Conservation (phyloP, 192 early-diverging fungal genomes). For the Backusella luteola region DNA sequence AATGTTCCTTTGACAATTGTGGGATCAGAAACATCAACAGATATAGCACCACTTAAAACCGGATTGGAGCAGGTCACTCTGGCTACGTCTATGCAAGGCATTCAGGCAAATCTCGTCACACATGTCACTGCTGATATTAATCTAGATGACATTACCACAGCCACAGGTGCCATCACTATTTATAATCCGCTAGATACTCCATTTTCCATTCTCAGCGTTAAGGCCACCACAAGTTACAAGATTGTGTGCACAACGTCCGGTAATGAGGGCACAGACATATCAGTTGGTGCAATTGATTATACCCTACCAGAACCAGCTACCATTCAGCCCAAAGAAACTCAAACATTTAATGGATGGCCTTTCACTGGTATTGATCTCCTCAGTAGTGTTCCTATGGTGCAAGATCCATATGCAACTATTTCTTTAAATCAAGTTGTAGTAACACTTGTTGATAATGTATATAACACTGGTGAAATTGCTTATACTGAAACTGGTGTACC, state of each 20-base stretch:
- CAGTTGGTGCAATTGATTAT: not conserved
- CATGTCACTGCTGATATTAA: not conserved
- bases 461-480: not conserved
- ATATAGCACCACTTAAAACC: slow-evolving; percentile 41
- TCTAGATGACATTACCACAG: not conserved
- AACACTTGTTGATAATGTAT: not conserved
- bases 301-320: not conserved
- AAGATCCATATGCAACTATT: not conserved
- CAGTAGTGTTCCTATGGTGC: too few species aligned
- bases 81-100: slow-evolving; percentile 42
- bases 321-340: not conserved
- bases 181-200: not conserved
- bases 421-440: not conserved
- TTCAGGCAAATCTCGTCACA: slow-evolving; percentile 41
- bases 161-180: not conserved
- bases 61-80: slow-evolving; percentile 41
- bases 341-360: not conserved
- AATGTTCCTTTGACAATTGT: slow-evolving; percentile 32
- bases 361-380: not conserved
- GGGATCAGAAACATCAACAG: slow-evolving; percentile 37
- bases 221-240: not conserved
- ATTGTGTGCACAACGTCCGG: too few species aligned
- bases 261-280: not conserved
- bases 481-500: not conserved
- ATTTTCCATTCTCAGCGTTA: not conserved